Percentiles rank a stretch among this genome's conserved stretches.
Evolutionary conservation across 164 flowering plant species (phyloP).

Genomic region (Houttuynia cordata): DNA sequence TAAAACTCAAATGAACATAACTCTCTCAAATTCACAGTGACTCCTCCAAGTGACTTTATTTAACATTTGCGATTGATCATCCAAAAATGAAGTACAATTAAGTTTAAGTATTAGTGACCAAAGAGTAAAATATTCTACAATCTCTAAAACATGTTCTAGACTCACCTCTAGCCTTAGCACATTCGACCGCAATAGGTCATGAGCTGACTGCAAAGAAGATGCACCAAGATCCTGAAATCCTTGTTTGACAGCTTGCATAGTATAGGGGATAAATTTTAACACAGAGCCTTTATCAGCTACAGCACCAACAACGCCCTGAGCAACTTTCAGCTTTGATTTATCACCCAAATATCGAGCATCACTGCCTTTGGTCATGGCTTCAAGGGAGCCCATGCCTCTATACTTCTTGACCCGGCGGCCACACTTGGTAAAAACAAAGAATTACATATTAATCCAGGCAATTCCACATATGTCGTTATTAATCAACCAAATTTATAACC

Average conservation of each 20-base stretch:
- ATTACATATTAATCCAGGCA: neutral
- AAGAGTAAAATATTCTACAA: neutral
- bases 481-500: too few relatives aligned
- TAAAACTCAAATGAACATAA: too few relatives aligned
- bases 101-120: neutral
- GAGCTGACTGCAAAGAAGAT: constrained; percentile 57
- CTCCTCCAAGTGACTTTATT: too few relatives aligned
- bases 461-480: too few relatives aligned
- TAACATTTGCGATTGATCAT: neutral
- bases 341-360: constrained; percentile 84
- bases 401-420: constrained; percentile 66
- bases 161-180: constrained; percentile 77
- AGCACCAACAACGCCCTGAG: constrained; percentile 93
- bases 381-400: constrained; percentile 96
- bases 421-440: constrained; percentile 27
- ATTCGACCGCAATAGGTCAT: constrained; percentile 51
- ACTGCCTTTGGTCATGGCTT: constrained; percentile 95
- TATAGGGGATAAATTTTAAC: constrained; percentile 64
- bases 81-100: neutral
- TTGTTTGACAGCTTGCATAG: constrained; percentile 95
- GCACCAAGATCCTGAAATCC: constrained; percentile 98
- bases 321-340: constrained; percentile 68
- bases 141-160: neutral
- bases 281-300: constrained; percentile 88
- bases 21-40: too few relatives aligned